Evolutionary conservation across 805 yeast genomes (phyloP), one percentile per base, ranked within the genome.

Genomic region (Starmerella potacharoeniae): DNA sequence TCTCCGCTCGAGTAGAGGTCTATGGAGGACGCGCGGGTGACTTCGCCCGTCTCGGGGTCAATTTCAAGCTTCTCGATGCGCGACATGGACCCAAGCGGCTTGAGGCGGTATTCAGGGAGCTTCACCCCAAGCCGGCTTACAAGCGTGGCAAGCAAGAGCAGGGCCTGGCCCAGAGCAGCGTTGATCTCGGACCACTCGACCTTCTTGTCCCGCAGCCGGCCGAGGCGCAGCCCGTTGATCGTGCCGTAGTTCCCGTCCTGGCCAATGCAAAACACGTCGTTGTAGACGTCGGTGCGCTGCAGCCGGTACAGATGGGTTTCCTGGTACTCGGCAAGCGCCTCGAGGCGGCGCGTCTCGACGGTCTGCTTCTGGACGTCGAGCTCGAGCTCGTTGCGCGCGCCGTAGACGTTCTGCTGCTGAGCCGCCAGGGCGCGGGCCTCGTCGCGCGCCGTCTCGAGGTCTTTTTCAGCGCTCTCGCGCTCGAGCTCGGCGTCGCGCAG

Each of bases 171-270:
- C 62, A 90, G 70, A 0, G 95, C 96, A 1, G 95, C 93, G 65
- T 89, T 90, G 44, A 88, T 83, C 63, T 90, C 97, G 53, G 86
- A 80, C 95, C 95, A 88, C 1, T 95, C 84, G 0, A 90, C 86
- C 57, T 75, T 77, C 52, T 72, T 68, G 7, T 75, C 77, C 42
- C 77, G 79, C 49, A 80, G 67, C 13, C 81, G 73, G 0, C 97
- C 97, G n/a, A 91, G 67, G 55, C 96, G 70, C 30, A 87, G 73
- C 0, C 90, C 91, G 68, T 90, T 90, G 35, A 90, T 91, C 0
- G 93, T 83, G 0, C 95, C 96, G 69, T 86, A 87, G 36, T 79
- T 79, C 5, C 91, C 93, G 58, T 86, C 87, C 59, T 83, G 85
- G 1, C 95, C 85, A 6, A 93, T 90, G 55, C 82, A 76, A 67